Evolutionary conservation across 1,139 yeast species (phyloP), one percentile per base, ranked within the genome.

Genomic region (Scheffersomyces cryptocercus): DNA sequence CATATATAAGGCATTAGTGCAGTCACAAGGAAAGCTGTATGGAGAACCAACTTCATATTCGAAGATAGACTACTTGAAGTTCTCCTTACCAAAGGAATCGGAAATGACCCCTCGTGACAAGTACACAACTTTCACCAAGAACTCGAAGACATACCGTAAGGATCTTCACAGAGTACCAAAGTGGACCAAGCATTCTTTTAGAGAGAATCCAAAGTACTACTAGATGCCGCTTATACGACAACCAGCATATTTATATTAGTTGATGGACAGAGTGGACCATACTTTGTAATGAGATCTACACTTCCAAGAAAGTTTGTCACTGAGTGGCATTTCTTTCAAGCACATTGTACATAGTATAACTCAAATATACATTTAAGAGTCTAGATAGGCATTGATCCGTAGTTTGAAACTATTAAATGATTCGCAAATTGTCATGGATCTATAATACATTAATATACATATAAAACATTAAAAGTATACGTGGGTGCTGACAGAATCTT

Each of bases 131-230:
- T 93, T 88, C 68, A 84, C 82, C 68, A 85, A 80, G 65, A 82
- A 83, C 56, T 78, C 84, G 10, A 81, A 77, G 58, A 84, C 84
- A 28, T 93, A 91, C 68, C 81, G 99, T 70, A 93, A 90, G 70
- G 84, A 95, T 52, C 82, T 88, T 26, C 98, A 93, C 62, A 81
- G 70, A 64, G 86, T 85, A 29, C 96, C 96, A 15, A 87, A 88
- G 59, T 89, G 96, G 95, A 91, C 98, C 44, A 88, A 86, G 68
- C 65, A 81, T 50, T 82, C 96, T 12, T 78, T 85, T 64, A 82
- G 97, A 70, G 81, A 78, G 45, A 86, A 88, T 59, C 97, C 97
- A 38, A 77, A 80, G 51, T 79, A 87, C 63, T 88, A 84, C 66
- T 90, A 75, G 42, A 41, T 43, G 39, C 38, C 26, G 7, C 26